Base-by-base conservation (phyloP, 1,284 basidiomycete species). In the Pseudozyma sp. region DNA sequence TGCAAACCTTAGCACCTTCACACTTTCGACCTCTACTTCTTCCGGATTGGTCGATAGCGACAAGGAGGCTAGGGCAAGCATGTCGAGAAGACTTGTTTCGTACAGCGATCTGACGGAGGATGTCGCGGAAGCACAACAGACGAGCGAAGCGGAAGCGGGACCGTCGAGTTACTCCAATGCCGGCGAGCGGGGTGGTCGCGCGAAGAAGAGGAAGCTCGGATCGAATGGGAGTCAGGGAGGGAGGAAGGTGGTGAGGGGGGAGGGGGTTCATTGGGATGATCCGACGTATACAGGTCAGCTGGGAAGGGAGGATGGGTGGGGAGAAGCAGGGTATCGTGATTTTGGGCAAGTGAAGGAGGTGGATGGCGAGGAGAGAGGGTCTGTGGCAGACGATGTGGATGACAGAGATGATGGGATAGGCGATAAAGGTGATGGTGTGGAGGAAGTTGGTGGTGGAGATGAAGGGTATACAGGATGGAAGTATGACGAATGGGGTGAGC, bases 51-150 rank as follows among this genome's bases (percentile, higher is more conserved):
- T 14, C 16, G 39, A 16, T 16, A n/a, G 39, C 11, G 39, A 7
- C 39, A 42, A 16, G 7, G 8, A 24, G 14, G 9, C 1, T 7
- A 9, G 46, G 10, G 42, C 9, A 10, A 37, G 7, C 7, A 71
- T 71, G 68, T 65, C 62, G 0, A 47, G 68, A 13, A 33, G 48
- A n/a, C 9, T 71, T 10, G 54, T 71, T 0, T 71, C 68, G 19
- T 71, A 71, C 39, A 53, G 55, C 40, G 68, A 71, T 35, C 37
- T 71, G 0, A 31, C 45, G 6, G 53, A 60, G 1, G 60, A 63
- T 10, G 40, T 8, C 5, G 11, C 40, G 2, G 42, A 37, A 4
- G 14, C 55, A 19, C n/a, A 19, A 13, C 5, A 37, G 6, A 0
- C 34, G 24, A 19, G 5, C 10, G 16, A 14, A 11, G 40, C 2